phyloP scores from a whole-genome alignment of 495 filamentous ascomycete genomes.

The Aspergillus cristatus region DNA sequence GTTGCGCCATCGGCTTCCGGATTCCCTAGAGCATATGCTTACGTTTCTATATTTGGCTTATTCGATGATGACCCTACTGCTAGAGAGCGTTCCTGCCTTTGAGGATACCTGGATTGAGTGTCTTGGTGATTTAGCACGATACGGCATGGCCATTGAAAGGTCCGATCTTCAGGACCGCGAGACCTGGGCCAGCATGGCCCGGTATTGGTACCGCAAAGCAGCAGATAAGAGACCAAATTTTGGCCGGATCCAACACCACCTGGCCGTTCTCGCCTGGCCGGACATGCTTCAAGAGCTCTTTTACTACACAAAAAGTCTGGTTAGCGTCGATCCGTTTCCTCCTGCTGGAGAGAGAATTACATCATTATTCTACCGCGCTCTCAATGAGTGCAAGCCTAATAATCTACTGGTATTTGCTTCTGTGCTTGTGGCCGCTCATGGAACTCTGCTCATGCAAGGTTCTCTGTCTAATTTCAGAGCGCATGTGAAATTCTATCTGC shows the following conservation, averaged over 20 bases:
- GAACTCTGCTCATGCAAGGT: constrained; percentile 53
- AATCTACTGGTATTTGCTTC: constrained; percentile 29
- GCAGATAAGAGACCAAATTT: constrained; percentile 59
- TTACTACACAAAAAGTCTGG: constrained; percentile 52
- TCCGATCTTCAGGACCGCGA: constrained; percentile 62
- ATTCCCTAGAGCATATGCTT: constrained; percentile 68
- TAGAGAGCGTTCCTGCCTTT: constrained; percentile 67
- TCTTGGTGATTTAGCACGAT: constrained; percentile 66
- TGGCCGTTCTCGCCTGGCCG: too few species aligned
- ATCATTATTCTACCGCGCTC: constrained; percentile 61
- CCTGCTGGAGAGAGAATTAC: constrained; percentile 60
- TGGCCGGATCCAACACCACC: constrained; percentile 76
- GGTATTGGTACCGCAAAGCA: constrained; percentile 75
- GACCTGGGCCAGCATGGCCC: constrained; percentile 64
- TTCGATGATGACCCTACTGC: constrained; percentile 67
- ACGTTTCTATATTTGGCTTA: constrained; percentile 76
- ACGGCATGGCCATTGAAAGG: constrained; percentile 73
- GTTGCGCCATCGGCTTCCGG: constrained; percentile 58
- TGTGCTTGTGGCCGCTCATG: constrained; percentile 56
- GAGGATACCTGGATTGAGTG: constrained; percentile 89
- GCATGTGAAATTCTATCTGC: constrained; percentile 40
- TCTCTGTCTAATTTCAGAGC: constrained; percentile 36
- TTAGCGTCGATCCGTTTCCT: constrained; percentile 41
- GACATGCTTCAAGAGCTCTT: constrained; percentile 66
- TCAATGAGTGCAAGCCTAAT: constrained; percentile 22